Evolutionary conservation across 1,284 basidiomycete genomes (phyloP), one percentile per base, ranked within the genome.

Genomic region (Ceratobasidium papillatum): DNA sequence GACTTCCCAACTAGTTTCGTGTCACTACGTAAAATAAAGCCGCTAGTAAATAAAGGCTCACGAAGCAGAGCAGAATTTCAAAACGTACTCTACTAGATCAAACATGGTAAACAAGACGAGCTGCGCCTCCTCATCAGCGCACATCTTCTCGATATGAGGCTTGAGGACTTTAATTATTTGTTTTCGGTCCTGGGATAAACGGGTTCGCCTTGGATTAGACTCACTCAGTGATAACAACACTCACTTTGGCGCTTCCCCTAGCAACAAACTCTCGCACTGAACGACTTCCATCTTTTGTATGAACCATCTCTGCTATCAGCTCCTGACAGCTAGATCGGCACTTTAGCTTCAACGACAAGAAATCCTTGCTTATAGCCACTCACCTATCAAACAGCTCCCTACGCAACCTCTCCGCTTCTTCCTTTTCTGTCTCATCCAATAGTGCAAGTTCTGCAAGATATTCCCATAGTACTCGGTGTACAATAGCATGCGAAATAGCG

Each of bases 281-380:
- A n/a, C 93, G 89, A 72, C 93, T 93, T 14, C 94, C 94, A 80
- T 96, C 93, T 80, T 90, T 94, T 32, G 95, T 96, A 80, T 97
- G 95, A 0, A 95, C 94, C 86, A 96, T 94, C 79, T 96, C 94
- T 0, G 94, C 91, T 8, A 96, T 84, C 22, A 90, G 86, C 73
- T 96, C 94, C 78, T 94, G 89, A 79, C 91, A 92, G 64, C 91
- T 93, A 76, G 27, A 19, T 19, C 49, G 22, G 54, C 11, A 41
- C 32, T 22, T 66, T 17, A 32, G 25, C 9, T 19, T 75, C 19
- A 25, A 17, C 27, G 11, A 3, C 51, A 32, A 32, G 19, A 1
- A 3, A 8, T 27, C 7, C 52, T 32, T 32, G 19, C 22, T 4
- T 49, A 19, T 22, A 38, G 30, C 27, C 25, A 79, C 83, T 22